Base-by-base conservation (phyloP, 192 early-diverging fungal genomes). In the Coemansia sp. region DNA sequence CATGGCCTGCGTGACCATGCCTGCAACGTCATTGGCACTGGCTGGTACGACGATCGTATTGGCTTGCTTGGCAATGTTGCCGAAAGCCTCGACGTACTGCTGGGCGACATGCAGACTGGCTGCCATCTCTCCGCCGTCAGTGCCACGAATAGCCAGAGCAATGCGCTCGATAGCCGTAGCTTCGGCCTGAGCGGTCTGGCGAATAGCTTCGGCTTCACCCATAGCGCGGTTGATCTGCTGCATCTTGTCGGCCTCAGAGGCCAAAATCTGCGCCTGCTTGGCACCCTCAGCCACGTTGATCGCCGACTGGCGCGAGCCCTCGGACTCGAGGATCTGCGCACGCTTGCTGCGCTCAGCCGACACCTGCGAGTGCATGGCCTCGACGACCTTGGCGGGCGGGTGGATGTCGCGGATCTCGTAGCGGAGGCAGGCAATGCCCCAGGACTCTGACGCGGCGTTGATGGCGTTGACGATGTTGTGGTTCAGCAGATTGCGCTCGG, bases 401-500 rank as follows among this genome's bases (percentile, higher is more conserved):
- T 97, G 95, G 63, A 97, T 96, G 70, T 97, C 95, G 67, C 94
- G 87, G 66, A 97, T 95, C 76, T 98, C 96, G 80, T 97, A 98
- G 69, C 97, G 88, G 57, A 99, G 77, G 66, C 97, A 99, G 62
- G 91, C 85, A 62, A 99, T 95, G 37, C 97, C 97, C 97, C 97
- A 99, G 32, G 94, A 94, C 37, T 91, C 90, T 3, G 94, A 90
- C 8, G 97, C 97, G 28, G 85, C 75, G 68, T 97, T 98, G 85
- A 99, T 99, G 21, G 96, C 91, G 30, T 94, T 87, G 19, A 98
- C 95, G 81, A 99, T 99, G 70, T 94, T 93, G 64, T 88, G 78
- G 80, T 99, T 99, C 55, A 99, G 82, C 55, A 91, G 90, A 44
- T 94, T 92, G 75, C 97, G 89, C 78, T 99, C 95, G 0, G 95